Base-by-base conservation (phyloP, 1,139 yeast species). In the Nakaseomyces uthaithaninus region DNA sequence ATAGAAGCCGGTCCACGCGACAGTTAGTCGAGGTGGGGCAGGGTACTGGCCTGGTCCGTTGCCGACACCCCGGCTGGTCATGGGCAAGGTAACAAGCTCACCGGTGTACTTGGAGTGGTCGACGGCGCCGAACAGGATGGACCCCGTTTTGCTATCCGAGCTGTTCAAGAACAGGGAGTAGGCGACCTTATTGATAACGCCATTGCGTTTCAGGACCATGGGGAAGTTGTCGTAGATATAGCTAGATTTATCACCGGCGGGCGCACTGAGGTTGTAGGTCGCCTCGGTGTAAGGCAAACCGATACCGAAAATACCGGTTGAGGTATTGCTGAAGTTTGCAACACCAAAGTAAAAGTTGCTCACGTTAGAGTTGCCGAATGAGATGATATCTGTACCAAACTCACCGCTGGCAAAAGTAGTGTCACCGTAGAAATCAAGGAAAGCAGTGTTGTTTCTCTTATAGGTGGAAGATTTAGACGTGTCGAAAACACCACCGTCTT, bases 351-450 rank as follows among this genome's bases (percentile, higher is more conserved):
- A 64, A 40, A 75, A 58, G 42, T 62, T 55, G 1, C 62, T 42
- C 9, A 76, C 63, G 14, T 33, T 24, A 7, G 56, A 56, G n/a
- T 65, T 62, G 17, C 56, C 63, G 40, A 62, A 60, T 33, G 72
- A 43, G 18, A 72, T 55, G 19, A 57, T 53, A 47, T 75, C 83
- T 33, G 59, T 34, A 70, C 78, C 74, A 77, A 77, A 78, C 30
- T 64, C 48, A 16, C 87, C 87, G 3, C 49, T 42, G 42, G 86
- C 84, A 49, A 55, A 64, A 30, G 82, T 66, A 4, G 59, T 55
- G 55, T 80, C 89, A 17, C 77, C 86, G 53, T 81, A 81, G 24
- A 59, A 45, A 47, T 80, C 80, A 35, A 52, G 47, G 49, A 71
- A 71, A 38, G 49, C 51, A 9, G 76, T 66, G 18, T 63, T 57